These are phyloP conservation scores for Loxodes magnus DNA, from an alignment of 73 alveolate genomes.

Conservation along the genomic window DNA sequence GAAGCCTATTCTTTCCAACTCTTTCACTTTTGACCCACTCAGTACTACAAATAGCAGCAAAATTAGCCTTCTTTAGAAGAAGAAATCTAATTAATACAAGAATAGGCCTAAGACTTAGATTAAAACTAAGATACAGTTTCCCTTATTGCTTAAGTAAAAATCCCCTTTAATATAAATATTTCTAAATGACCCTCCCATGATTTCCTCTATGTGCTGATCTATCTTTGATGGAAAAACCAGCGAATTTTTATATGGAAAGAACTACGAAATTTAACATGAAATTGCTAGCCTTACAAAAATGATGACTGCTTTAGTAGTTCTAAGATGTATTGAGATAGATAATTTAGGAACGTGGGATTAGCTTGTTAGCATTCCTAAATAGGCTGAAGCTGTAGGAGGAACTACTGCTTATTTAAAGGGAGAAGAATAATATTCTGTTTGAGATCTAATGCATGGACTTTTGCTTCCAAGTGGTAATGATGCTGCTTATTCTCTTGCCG, in stretches of 20 bases:
- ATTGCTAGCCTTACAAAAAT: slow-evolving; percentile 71
- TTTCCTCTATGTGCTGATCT: no score
- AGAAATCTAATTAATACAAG: no score
- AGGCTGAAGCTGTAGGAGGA: slow-evolving; percentile 60
- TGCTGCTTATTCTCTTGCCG: slow-evolving; percentile 38
- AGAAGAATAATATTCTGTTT: slow-evolving; percentile 57
- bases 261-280: slow-evolving; percentile 47
- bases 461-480: slow-evolving; percentile 65
- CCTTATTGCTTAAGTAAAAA: no score
- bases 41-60: no score
- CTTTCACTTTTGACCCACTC: no score
- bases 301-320: slow-evolving; percentile 60
- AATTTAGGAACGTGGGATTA: slow-evolving; percentile 43
- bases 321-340: slow-evolving; percentile 33
- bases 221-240: slow-evolving; percentile 49
- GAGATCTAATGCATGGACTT: slow-evolving; percentile 64
- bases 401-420: slow-evolving; percentile 59
- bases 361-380: slow-evolving; percentile 40
- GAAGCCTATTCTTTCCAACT: no score
- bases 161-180: no score
- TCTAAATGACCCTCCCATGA: no score
- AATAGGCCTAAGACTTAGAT: no score
- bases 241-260: slow-evolving; percentile 41
- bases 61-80: no score
- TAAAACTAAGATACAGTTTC: no score